phyloP scores from a whole-genome alignment of 352 stramenopile genomes.

The Pythium scleroteichum region DNA sequence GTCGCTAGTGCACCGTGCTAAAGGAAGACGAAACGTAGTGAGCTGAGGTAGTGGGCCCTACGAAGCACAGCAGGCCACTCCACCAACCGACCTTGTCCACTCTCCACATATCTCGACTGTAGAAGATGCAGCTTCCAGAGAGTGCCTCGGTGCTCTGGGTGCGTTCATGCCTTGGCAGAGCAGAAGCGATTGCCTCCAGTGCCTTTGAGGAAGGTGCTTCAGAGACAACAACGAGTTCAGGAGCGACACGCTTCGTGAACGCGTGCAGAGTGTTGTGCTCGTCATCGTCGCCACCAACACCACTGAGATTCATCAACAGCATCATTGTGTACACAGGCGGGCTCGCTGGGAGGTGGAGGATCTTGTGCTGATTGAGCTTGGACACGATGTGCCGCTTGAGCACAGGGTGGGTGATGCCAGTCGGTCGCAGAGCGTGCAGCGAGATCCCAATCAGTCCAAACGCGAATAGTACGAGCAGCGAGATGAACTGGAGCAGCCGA shows the following conservation, averaged over 20 bases:
- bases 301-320: too few species aligned
- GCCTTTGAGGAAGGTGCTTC: background rate
- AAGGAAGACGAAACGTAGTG: too few species aligned
- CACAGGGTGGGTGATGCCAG: slow-evolving; percentile 3
- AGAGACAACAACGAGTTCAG: background rate
- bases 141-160: too few species aligned
- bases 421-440: background rate
- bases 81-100: slow-evolving; percentile 2
- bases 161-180: too few species aligned
- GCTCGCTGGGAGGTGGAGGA: too few species aligned
- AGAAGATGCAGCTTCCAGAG: background rate
- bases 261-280: background rate
- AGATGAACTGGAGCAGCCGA: slow-evolving; percentile 19
- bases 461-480: slow-evolving; percentile 7
- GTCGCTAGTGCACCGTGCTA: too few species aligned
- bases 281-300: too few species aligned
- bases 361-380: background rate
- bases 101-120: background rate
- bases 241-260: background rate
- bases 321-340: too few species aligned
- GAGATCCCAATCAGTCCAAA: slow-evolving; percentile 1
- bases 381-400: slow-evolving; percentile 9
- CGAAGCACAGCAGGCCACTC: background rate
- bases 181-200: too few species aligned
- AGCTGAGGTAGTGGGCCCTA: too few species aligned